Evolutionary conservation across 805 yeast genomes (phyloP).

Genomic region (Barnettozyma californica): DNA sequence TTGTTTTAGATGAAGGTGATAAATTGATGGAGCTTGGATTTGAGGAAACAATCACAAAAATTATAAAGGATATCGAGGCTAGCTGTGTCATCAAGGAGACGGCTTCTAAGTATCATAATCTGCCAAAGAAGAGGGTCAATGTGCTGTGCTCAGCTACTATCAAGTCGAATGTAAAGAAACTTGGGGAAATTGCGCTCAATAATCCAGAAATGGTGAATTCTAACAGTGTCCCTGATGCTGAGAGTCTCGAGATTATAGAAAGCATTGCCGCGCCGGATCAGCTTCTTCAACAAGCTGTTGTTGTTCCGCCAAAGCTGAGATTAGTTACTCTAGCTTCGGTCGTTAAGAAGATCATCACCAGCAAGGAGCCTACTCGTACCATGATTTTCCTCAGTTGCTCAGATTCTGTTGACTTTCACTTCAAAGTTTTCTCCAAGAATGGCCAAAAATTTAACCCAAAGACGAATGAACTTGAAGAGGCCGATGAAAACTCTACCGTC

Average conservation of each 20-base stretch:
- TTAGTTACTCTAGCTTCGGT: conserved; percentile 73
- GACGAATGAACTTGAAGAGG: conserved; percentile 28
- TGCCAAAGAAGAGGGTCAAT: conserved; percentile 71
- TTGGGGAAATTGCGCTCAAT: conserved; percentile 72
- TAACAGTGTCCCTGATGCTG: conserved; percentile 28
- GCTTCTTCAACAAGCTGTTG: conserved; percentile 68
- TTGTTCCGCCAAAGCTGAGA: conserved; percentile 89
- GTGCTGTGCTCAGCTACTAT: conserved; percentile 93
- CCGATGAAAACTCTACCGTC: conserved; percentile 32
- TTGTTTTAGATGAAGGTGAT: conserved; percentile 97
- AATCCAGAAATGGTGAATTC: conserved; percentile 62
- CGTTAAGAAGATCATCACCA: conserved; percentile 44
- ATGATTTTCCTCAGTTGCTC: conserved; percentile 91
- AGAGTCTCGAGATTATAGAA: conserved; percentile 25
- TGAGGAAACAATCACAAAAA: conserved; percentile 83
- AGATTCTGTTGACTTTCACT: conserved; percentile 95
- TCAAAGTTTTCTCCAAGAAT: conserved; percentile 59
- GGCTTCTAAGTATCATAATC: conserved; percentile 38
- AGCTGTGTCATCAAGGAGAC: conserved; percentile 32
- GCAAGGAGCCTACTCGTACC: conserved; percentile 42
- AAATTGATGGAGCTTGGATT: conserved; percentile 93
- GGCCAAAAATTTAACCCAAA: conserved; percentile 38
- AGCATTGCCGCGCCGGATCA: conserved; percentile 78
- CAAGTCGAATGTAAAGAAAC: conserved; percentile 69
- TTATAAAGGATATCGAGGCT: conserved; percentile 54